Base-by-base conservation (phyloP, 805 yeast genomes). In the Myxozyma kluyveri region DNA sequence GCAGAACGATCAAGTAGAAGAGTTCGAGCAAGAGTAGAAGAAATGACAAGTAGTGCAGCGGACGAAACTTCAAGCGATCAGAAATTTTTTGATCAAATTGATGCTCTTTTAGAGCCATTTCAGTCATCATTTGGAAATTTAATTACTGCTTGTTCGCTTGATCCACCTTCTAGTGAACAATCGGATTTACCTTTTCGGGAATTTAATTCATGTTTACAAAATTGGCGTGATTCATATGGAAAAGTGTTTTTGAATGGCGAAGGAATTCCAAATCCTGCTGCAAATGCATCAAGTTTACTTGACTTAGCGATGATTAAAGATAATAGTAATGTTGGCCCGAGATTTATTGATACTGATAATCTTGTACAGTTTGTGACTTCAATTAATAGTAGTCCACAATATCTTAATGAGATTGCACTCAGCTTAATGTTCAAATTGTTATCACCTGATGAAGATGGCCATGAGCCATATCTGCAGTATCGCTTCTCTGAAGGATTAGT, bases 1-100 rank as follows among this genome's bases (percentile, higher is more conserved):
- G 54, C 52, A 19, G 60, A 42, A 33, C 32, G 60, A 10, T 54
- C 54, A 3, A 48, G 61, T 33, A 63, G 63, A 45, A 50, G 69
- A 21, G 65, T 65, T n/a, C 60, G 63, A 17, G 64, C 66, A 4
- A 49, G 65, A 9, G 56, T 49, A 3, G 57, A 59, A 35, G 65
- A 57, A 26, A 59, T 59, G 29, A 53, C 52, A 5, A 40, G 54
- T 3, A 19, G 60, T 2, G 60, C 47, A 18, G 46, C 42, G 12
- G 49, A 47, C 4, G 65, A 61, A 26, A 18, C 45, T 5, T 22
- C 37, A 2, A 36, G 36, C 5, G 58, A 54, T 33, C 35, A 31
- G 17, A 45, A 49, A 23, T 54, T 54, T 22, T 50, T 54, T 22
- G 49, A 42, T 12, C 45, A 36, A 18, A 46, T 54, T 24, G 58